phyloP scores from a whole-genome alignment of 2,329 filamentous ascomycete species.

The Aspergillaceae sp. region DNA sequence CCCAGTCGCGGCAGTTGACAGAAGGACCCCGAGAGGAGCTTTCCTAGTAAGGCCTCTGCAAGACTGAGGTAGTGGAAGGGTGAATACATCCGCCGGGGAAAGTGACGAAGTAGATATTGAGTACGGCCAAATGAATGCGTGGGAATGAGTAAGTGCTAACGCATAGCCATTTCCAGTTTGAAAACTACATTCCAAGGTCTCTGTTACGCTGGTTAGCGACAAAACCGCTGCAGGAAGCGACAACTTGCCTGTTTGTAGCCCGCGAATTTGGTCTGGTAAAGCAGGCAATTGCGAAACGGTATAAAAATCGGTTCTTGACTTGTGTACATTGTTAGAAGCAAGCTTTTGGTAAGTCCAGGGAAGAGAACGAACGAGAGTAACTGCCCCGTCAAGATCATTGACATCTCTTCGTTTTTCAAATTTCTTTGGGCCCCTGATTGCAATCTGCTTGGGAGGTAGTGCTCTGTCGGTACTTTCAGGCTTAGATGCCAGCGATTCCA shows the following conservation, averaged over 20 bases:
- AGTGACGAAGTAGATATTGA: conserved; percentile 35
- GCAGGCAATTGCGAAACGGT: conserved; percentile 76
- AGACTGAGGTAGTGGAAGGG: conserved; percentile 67
- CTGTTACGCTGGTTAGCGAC: conserved; percentile 31
- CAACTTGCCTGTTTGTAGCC: conserved; percentile 55
- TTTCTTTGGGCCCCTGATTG: conserved; percentile 32
- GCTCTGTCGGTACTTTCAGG: conserved; percentile 8
- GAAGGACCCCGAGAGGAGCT: conserved; percentile 72
- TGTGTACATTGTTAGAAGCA: conserved; percentile 8
- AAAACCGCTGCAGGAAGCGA: conserved; percentile 5
- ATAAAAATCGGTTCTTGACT: conserved; percentile 81
- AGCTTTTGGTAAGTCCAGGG: not conserved
- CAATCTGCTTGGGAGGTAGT: conserved; percentile 22
- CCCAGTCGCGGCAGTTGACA: conserved; percentile 67
- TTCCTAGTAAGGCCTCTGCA: conserved; percentile 59
- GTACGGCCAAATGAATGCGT: conserved; percentile 89
- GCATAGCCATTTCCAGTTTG: conserved; percentile 62
- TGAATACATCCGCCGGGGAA: conserved; percentile 56
- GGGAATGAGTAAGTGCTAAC: conserved; percentile 67
- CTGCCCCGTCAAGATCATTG: conserved; percentile 22
- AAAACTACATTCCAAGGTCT: conserved; percentile 57
- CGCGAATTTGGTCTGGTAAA: conserved; percentile 66
- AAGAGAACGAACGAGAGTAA: conserved; percentile 27
- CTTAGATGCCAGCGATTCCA: not conserved
- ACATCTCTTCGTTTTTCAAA: conserved; percentile 19